phyloP scores from a whole-genome alignment of 345 rosid species.

The Acer saccharum region DNA sequence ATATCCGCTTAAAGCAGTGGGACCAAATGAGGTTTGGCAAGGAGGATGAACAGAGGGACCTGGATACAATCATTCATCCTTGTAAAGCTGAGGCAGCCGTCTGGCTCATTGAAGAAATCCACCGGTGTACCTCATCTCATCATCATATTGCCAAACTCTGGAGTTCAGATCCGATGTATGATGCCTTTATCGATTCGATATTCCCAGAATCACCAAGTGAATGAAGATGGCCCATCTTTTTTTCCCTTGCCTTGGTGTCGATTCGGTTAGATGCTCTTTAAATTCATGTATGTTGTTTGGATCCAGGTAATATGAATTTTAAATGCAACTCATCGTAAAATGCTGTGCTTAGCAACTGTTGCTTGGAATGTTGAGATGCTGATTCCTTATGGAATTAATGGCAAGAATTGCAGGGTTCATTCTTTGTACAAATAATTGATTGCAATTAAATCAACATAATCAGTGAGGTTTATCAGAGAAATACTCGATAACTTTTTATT shows the following conservation, averaged over 20 bases:
- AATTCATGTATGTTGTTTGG: not conserved
- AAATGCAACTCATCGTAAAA: not conserved
- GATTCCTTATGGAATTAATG: not conserved
- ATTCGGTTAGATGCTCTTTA: conserved; percentile 2
- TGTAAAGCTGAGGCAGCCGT: conserved; percentile 79
- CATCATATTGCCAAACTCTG: conserved; percentile 66
- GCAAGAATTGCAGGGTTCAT: conserved; percentile 4
- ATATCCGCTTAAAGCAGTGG: conserved; percentile 66
- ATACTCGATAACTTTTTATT: not conserved
- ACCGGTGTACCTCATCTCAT: conserved; percentile 67
- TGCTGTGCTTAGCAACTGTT: not conserved
- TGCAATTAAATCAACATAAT: not conserved
- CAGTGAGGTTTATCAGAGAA: not conserved
- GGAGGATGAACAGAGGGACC: conserved; percentile 48
- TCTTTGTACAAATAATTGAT: not conserved
- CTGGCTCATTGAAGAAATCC: conserved; percentile 85
- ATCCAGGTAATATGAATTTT: conserved; percentile 3
- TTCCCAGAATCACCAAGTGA: conserved; percentile 36
- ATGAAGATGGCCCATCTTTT: not conserved
- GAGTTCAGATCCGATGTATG: conserved; percentile 61
- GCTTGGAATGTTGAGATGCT: not conserved
- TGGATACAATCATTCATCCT: conserved; percentile 75
- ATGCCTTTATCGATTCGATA: conserved; percentile 58
- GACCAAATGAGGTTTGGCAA: conserved; percentile 60
- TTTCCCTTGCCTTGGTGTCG: not conserved